Conservation (phyloP, 768 basidiomycete species). For the Boletus reticuloceps region DNA sequence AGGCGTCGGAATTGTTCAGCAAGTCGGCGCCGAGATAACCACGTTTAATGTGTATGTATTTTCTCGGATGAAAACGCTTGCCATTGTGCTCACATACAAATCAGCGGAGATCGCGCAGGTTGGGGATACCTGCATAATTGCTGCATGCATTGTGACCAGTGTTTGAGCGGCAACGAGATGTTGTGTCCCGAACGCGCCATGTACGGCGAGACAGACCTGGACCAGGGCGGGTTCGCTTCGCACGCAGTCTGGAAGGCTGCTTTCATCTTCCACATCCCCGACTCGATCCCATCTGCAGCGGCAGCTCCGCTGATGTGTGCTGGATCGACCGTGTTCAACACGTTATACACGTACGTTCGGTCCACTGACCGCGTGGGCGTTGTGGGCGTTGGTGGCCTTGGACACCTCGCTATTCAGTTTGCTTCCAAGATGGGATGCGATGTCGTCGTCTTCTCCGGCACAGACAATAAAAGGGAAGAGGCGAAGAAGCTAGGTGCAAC, state of each 20-base stretch:
- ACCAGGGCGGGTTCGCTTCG: constrained; percentile 36
- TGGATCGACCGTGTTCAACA: constrained; percentile 32
- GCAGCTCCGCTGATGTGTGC: constrained; percentile 40
- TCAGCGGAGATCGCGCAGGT: constrained; percentile 21
- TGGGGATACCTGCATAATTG: constrained; percentile 32
- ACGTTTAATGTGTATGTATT: constrained; percentile 33
- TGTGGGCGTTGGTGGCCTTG: constrained; percentile 36
- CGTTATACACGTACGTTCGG: constrained; percentile 23
- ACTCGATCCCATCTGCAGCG: constrained; percentile 24
- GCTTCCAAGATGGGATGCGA: constrained; percentile 37
- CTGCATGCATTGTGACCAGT: constrained; percentile 34
- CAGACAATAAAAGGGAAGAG: constrained; percentile 33
- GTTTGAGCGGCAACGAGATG: constrained; percentile 33
- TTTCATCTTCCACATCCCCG: constrained; percentile 36
- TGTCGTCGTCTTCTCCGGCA: constrained; percentile 35
- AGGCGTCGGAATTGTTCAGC: constrained; percentile 35
- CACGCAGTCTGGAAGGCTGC: constrained; percentile 34
- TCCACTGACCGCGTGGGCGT: constrained; percentile 34
- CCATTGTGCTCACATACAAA: no score
- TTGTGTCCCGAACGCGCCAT: constrained; percentile 23
- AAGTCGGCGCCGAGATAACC: constrained; percentile 30
- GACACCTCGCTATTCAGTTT: constrained; percentile 1
- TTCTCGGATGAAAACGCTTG: neutral
- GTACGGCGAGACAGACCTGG: constrained; percentile 24
- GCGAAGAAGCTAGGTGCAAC: constrained; percentile 34